Conservation (phyloP, 2,329 filamentous ascomycete genomes). For the Colletotrichum gigasporum region DNA sequence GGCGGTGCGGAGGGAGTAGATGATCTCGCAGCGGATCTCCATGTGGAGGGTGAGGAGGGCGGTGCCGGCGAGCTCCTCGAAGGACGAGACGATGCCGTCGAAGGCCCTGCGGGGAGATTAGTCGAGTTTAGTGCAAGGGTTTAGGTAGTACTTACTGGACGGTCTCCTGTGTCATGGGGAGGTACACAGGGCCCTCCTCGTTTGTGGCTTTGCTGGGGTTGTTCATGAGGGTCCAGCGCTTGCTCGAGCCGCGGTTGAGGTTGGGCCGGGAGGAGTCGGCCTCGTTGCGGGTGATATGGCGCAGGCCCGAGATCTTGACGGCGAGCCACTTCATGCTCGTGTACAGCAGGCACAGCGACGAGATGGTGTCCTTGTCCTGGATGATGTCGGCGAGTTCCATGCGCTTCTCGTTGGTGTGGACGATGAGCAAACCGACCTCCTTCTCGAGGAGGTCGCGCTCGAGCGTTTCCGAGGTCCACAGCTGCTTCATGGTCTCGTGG, state of each 20-base stretch:
- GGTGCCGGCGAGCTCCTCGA: constrained; percentile 80
- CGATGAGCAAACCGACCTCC: constrained; percentile 67
- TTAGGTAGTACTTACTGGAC: constrained; percentile 68
- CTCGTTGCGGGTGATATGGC: constrained; percentile 81
- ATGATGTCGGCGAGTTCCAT: constrained; percentile 86
- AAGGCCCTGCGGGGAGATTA: constrained; percentile 69
- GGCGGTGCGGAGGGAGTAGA: constrained; percentile 77
- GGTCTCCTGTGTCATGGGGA: constrained; percentile 88
- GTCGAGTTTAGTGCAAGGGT: background rate
- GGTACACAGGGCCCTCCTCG: constrained; percentile 76
- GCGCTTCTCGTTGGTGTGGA: constrained; percentile 66
- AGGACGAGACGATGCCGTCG: constrained; percentile 85
- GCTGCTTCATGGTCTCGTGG: constrained; percentile 72
- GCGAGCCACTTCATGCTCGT: constrained; percentile 99
- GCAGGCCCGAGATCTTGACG: constrained; percentile 80
- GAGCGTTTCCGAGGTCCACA: constrained; percentile 67
- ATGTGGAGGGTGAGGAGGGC: constrained; percentile 88
- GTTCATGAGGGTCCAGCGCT: constrained; percentile 86
- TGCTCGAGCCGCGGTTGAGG: constrained; percentile 66
- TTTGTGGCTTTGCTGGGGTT: constrained; percentile 66
- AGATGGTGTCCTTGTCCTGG: constrained; percentile 86
- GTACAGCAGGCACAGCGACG: constrained; percentile 86
- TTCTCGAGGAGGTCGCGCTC: constrained; percentile 69
- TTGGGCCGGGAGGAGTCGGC: constrained; percentile 70
- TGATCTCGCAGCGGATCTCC: constrained; percentile 85